Evolutionary conservation across 2,329 filamentous ascomycete genomes (phyloP), one percentile per base, ranked within the genome.

Genomic region (Botrytis pseudocinerea): DNA sequence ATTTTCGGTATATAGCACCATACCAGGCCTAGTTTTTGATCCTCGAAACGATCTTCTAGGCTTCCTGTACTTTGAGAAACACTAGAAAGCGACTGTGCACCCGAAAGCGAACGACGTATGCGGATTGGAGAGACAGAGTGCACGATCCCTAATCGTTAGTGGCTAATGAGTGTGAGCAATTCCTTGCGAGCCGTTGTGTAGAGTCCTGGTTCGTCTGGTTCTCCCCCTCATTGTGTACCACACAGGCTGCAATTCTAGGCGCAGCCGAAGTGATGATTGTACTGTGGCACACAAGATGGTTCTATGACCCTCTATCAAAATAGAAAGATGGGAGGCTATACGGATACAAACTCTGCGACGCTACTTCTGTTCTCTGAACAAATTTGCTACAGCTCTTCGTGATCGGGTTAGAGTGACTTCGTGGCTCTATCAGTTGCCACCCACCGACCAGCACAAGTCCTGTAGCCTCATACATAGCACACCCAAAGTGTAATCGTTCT

Each of bases 61-160:
- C 54, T n/a, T 42, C 40, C 20, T 42, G 51, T 69, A 40, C 65
- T 68, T n/a, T 38, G 48, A 28, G 65, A 59, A 69, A 69, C 65
- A 69, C 25, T 57, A 38, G 65, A 32, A 18, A 32, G 7, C 12
- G 46, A 54, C 64, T 68, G 64, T 42, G 65, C 35, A 32, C 51
- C 38, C 12, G 28, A 54, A 54, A 25, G 18, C 4, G n/a, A 14
- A 57, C 35, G 64, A 32, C 22, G 35, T 18, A 38, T 63, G 28
- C 46, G 18, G 40, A 32, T 51, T 69, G n/a, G n/a, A 57, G 65
- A 32, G 51, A 57, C 25, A 32, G 2, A 20, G 25, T 22, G 35
- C 25, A 22, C 35, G 35, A 57, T 42, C 35, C 35, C 48, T 32
- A 22, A 57, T 42, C 35, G 25, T 38, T 14, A 66, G 32, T 40